Base-by-base conservation (phyloP, 345 rosid genomes). In the Linum tenue region DNA sequence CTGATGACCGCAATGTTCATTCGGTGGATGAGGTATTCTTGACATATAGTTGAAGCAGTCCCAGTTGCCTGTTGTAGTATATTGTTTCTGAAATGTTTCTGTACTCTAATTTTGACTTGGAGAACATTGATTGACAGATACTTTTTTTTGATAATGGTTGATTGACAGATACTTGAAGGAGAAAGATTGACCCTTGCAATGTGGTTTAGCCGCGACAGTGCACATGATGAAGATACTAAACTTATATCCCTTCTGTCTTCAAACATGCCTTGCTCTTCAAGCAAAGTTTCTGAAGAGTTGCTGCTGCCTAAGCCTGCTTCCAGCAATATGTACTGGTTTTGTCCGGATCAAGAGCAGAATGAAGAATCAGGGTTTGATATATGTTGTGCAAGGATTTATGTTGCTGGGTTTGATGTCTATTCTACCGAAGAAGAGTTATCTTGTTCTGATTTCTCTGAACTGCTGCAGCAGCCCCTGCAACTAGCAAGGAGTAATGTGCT, bases 161-260 rank as follows among this genome's bases (percentile, higher is more conserved):
- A 76, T 61, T 64, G 43, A 59, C 81, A 86, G 98, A 81, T 94
- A 63, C 82, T 70, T 1, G 77, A 77, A 10, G 95, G 99, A 67
- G 99, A 94, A 76, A 86, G 99, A 70, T 77, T 88, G 66, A 90
- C 97, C 10, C 95, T 94, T 67, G 82, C 97, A 0, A 61, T 94
- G 15, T 94, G 97, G 96, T 90, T 90, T 80, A 90, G 88, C 72
- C 95, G 92, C 43, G 83, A 88, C 72, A 74, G 89, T 67, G 77
- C 81, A 16, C 89, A 94, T 60, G 88, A 88, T 39, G 95, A 94
- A 71, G 97, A 90, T 78, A 78, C 81, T 43, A 88, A 90, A 78
- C 87, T 94, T 43, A 70, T 94, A 69, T 77, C 92, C 2, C 80
- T 75, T 70, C 85, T 90, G 38, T 83, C 87, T 1, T 76, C 78